Conservation (phyloP, 768 basidiomycete genomes). For the Calocera cornea region DNA sequence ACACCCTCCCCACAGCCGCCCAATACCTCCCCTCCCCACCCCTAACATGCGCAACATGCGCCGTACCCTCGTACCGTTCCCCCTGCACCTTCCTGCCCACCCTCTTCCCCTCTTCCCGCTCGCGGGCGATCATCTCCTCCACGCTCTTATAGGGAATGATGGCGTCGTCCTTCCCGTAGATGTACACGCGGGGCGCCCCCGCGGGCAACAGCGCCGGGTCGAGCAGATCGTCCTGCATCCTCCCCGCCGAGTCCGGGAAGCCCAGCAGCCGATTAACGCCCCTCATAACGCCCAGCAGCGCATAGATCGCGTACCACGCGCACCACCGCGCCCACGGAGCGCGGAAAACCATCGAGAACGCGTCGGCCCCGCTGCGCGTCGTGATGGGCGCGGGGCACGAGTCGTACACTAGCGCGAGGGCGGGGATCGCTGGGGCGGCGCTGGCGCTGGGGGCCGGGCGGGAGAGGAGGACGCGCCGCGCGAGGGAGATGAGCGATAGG, state of each 20-base stretch:
- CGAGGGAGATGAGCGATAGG: not conserved
- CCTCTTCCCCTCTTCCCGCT: not conserved
- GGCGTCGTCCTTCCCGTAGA: not conserved
- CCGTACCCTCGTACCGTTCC: not conserved
- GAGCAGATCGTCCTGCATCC: not conserved
- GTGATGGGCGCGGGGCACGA: constrained; percentile 1
- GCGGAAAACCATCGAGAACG: not conserved
- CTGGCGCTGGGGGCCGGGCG: not conserved
- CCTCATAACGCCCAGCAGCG: not conserved
- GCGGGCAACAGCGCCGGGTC: not conserved
- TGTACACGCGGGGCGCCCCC: not conserved
- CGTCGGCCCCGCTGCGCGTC: not conserved
- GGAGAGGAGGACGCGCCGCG: not conserved
- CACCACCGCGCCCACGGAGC: not conserved
- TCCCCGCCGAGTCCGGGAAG: not conserved
- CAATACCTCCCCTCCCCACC: not conserved
- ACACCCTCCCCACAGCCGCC: not conserved
- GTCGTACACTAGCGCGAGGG: not conserved
- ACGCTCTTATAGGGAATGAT: not conserved
- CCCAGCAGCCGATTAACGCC: not conserved
- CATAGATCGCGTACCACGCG: not conserved
- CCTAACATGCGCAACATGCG: not conserved
- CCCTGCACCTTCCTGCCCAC: no score
- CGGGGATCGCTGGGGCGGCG: not conserved
- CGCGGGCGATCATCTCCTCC: not conserved